Conservation (phyloP, 164 flowering plant genomes). For the Malania oleifera region DNA sequence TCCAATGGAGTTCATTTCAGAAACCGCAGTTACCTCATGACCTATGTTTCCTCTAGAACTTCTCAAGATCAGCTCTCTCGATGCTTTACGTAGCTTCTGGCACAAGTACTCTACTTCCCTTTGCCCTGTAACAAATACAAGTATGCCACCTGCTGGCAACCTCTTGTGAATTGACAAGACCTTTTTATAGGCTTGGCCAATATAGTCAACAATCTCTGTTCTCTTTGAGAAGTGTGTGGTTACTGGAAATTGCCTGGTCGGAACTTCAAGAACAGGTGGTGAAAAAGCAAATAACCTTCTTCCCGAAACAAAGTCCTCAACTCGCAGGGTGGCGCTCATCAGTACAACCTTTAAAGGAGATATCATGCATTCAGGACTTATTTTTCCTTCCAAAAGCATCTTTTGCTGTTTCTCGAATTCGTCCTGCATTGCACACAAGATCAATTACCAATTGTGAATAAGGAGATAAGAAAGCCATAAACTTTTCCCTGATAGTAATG, state of each 20-base stretch:
- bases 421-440: slow-evolving; percentile 36
- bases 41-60: slow-evolving; percentile 16
- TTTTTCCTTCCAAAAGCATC: slow-evolving; percentile 40
- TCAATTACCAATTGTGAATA: neutral
- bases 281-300: slow-evolving; percentile 53
- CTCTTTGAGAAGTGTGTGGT: slow-evolving; percentile 72
- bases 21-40: slow-evolving; percentile 18
- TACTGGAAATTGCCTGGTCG: slow-evolving; percentile 81
- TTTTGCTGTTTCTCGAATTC: slow-evolving; percentile 51
- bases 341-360: slow-evolving; percentile 73
- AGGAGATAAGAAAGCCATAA: neutral
- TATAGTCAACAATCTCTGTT: slow-evolving; percentile 80
- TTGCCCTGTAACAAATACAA: slow-evolving; percentile 96
- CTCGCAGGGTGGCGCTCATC: slow-evolving; percentile 97
- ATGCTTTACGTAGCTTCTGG: slow-evolving; percentile 64
- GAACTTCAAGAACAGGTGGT: slow-evolving; percentile 88
- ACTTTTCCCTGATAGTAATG: neutral
- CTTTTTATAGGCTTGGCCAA: slow-evolving; percentile 88
- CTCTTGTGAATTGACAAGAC: slow-evolving; percentile 80
- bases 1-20: slow-evolving; percentile 25
- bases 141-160: slow-evolving; percentile 90
- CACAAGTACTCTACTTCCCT: slow-evolving; percentile 91
- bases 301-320: slow-evolving; percentile 76
- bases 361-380: slow-evolving; percentile 40
- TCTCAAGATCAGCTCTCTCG: slow-evolving; percentile 33